Conservation (phyloP, 257 asterid genomes). For the Ilex asprella region DNA sequence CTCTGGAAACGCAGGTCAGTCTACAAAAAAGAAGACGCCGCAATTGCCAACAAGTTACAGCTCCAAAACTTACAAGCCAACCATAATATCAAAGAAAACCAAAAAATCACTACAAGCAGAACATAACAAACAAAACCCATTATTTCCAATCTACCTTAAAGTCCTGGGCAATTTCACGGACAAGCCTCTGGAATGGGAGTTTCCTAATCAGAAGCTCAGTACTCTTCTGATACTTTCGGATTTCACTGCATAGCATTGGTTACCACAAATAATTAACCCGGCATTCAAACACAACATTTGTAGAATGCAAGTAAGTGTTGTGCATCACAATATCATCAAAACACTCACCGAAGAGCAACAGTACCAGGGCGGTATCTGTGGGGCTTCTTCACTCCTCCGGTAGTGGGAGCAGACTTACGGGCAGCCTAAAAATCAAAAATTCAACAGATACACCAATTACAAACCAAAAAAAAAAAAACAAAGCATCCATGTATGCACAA, state of each 20-base stretch:
- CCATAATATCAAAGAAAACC: not conserved
- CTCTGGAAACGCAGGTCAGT: slow-evolving; percentile 21
- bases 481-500: not conserved
- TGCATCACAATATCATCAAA: not conserved
- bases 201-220: slow-evolving; percentile 18
- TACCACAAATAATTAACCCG: too few relatives aligned
- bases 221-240: slow-evolving; percentile 18
- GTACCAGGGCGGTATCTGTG: slow-evolving; percentile 18
- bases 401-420: slow-evolving; percentile 15
- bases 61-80: not conserved
- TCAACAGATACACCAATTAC: not conserved
- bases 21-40: not conserved
- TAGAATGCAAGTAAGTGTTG: too few relatives aligned
- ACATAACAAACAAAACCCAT: not conserved
- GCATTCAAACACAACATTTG: too few relatives aligned
- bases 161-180: slow-evolving; percentile 20
- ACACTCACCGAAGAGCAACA: slow-evolving; percentile 11
- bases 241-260: slow-evolving; percentile 4
- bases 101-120: too few relatives aligned
- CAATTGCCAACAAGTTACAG: not conserved
- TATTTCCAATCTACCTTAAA: slow-evolving; percentile 5
- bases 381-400: slow-evolving; percentile 18
- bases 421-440: slow-evolving; percentile 9
- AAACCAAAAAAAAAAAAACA: not conserved
- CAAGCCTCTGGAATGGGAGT: slow-evolving; percentile 14